Base-by-base conservation (phyloP, 768 basidiomycete species). In the Neoboletus magnificus region DNA sequence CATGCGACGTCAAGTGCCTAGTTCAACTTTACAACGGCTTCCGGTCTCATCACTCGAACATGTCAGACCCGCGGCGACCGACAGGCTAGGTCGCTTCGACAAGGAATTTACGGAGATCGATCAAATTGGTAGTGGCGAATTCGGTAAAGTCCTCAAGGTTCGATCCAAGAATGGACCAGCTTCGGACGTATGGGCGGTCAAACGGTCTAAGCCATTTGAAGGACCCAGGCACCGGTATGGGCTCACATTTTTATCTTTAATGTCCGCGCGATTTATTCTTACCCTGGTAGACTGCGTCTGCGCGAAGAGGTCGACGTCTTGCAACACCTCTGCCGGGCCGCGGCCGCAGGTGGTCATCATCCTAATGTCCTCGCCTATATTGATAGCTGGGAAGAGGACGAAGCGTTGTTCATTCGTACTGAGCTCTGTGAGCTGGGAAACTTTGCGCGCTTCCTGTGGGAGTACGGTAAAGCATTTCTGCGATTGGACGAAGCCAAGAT, bases 381-480 rank as follows among this genome's bases (percentile, higher is more conserved):
- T 57, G 93, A 97, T 73, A 94, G 92, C 59, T 98, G 97, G 97
- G 97, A 99, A 73, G 87, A 97, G 69, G 83, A 87, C 50, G 86
- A 91, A 48, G 80, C 83, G 47, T 76, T 98, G 25, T 98, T 82
- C 73, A 98, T 99, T 64, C 91, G 87, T 62, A 98, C 97, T 4
- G 93, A 96, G 69, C 81, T 99, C 35, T 98, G 97, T 74, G 89
- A 88, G 67, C 81, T 89, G 63, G 97, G 97, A 59, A 97, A 93
- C 74, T 83, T 99, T 62, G 86, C 86, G 5, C 85, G 81, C 61
- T 98, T 98, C 78, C 76, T 99, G 61, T 89, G 89, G 80, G 89
- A 92, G 73, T 93, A 93, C 66, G 96, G 96, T 4, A 85, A 86
- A 39, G 77, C 77, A 36, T 91, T 89, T 75, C 91, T 91, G 55